Base-by-base conservation (phyloP, 2,329 filamentous ascomycete species). In the Cladosporium sp. region DNA sequence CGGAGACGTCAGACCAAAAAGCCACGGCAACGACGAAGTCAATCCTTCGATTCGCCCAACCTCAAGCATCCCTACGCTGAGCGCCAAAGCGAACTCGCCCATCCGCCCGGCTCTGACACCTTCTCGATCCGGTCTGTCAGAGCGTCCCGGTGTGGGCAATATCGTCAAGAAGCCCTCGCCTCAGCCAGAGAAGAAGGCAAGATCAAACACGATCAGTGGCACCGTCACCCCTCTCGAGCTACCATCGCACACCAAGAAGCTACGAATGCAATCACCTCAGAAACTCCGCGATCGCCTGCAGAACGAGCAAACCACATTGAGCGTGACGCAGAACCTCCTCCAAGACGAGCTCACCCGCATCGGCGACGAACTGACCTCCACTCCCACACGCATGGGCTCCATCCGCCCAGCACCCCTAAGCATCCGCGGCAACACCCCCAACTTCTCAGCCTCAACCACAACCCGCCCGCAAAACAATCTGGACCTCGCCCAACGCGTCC, bases 251-350 rank as follows among this genome's bases (percentile, higher is more conserved):
- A 59, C 65, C 7, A 89, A 90, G 71, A 93, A 91, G 75, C 81
- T 94, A 23, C 81, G 82, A 49, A 84, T 88, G 82, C 86, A 88
- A 71, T 87, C 84, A 43, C 86, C 86, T 3, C 85, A 88, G 70
- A 88, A 88, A 77, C 80, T 89, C 51, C 90, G 93, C 21, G 93
- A 97, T 79, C 89, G 94, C 36, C 83, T 97, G 0, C 90, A 94
- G 72, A 89, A 87, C 57, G 93, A 97, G 76, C 92, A 93, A 77
- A 88, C 86, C 64, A 86, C 89, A 0, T 87, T 93, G 18, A 86
- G 88, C 5, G 87, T 88, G 10, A 88, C 89, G 0, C 91, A 93
- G 67, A 83, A 85, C 2, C 85, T 85, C 3, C 79, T 97, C 16
- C 87, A 90, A 75, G 86, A 87, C 5, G 93, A 97, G 75, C 82